Evolutionary conservation across 345 rosid genomes (phyloP), one percentile per base, ranked within the genome.

Genomic region (Brassica incana): DNA sequence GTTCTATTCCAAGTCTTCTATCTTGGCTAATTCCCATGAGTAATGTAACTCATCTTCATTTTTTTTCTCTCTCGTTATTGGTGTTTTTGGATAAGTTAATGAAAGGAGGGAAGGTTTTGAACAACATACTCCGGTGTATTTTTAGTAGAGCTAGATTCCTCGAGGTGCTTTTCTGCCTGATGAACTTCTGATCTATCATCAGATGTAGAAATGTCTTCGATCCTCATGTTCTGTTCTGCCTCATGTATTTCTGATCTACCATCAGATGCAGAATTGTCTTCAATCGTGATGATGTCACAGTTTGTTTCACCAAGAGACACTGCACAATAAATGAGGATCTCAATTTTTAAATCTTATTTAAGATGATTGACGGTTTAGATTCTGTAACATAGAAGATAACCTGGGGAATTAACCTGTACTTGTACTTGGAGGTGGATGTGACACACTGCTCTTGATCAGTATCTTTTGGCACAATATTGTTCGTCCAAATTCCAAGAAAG

Each of bases 401-500:
- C 52, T 23, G 8, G 6, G 60, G 38, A 6, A 65, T 20, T 65
- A 60, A 86, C 92, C 85, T 73, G 60, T 71, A 36, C 77, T 36
- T 73, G 60, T 71, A 36, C 76, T 45, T 59, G 71, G 56, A 65
- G 65, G 56, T 71, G 81, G 80, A 74, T 76, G 64, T 56, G 80
- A 27, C 50, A 67, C 69, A 67, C 61, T 77, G 62, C 63, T 84
- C 69, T 69, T 69, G 67, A 25, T 71, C 58, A 92, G 73, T 18
- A 74, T 69, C 78, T 90, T 92, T 78, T 86, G 90, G 88, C 98
- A 94, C 85, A 85, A 80, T 66, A 85, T 61, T 35, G 97, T 90
- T 72, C 80, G 92, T 77, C 84, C 90, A 75, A 94, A 94, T 81
- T 90, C 90, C 78, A 94, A 75, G 84, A 92, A 87, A 25, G 90